Percentiles rank a stretch among this genome's conserved stretches.
Evolutionary conservation across 495 filamentous ascomycete genomes (phyloP).

Genomic region (Chaetomium fimeti): DNA sequence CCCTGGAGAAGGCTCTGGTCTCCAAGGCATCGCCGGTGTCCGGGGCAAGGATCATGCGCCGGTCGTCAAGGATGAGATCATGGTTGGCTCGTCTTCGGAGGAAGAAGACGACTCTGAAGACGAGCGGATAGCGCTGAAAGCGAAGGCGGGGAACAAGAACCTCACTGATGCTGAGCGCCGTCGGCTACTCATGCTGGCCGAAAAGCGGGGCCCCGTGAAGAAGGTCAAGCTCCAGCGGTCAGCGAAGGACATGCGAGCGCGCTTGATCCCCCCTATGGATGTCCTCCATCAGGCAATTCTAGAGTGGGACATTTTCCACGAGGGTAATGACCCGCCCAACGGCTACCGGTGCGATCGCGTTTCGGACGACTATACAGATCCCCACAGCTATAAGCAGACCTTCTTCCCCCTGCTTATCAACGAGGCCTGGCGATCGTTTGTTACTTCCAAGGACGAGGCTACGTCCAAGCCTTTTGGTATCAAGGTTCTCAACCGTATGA

Average conservation of each 20-base stretch:
- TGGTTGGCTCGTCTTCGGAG: constrained; percentile 83
- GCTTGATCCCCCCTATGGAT: constrained; percentile 84
- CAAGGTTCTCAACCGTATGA: constrained; percentile 79
- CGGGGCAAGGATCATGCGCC: constrained; percentile 69
- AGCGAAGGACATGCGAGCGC: constrained; percentile 88
- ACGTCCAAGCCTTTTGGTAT: constrained; percentile 75
- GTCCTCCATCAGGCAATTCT: constrained; percentile 80
- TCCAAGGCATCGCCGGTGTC: constrained; percentile 67
- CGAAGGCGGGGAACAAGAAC: constrained; percentile 40
- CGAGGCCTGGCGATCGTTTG: constrained; percentile 93
- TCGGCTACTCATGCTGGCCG: constrained; percentile 46
- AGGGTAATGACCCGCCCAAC: constrained; percentile 77
- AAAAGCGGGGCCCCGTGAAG: constrained; percentile 68
- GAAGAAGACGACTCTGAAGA: constrained; percentile 63
- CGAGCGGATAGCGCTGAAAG: constrained; percentile 47
- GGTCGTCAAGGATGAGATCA: constrained; percentile 71
- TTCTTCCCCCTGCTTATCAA: constrained; percentile 89
- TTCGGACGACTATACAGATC: constrained; percentile 69
- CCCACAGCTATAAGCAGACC: constrained; percentile 76
- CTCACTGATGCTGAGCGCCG: constrained; percentile 55
- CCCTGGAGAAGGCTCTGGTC: constrained; percentile 72
- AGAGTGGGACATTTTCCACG: constrained; percentile 89
- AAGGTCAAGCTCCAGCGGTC: constrained; percentile 74
- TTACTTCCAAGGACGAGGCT: constrained; percentile 83
- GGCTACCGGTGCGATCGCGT: constrained; percentile 70